Evolutionary conservation across 495 filamentous ascomycete species (phyloP).

Genomic region (Penicillium cinerascens): DNA sequence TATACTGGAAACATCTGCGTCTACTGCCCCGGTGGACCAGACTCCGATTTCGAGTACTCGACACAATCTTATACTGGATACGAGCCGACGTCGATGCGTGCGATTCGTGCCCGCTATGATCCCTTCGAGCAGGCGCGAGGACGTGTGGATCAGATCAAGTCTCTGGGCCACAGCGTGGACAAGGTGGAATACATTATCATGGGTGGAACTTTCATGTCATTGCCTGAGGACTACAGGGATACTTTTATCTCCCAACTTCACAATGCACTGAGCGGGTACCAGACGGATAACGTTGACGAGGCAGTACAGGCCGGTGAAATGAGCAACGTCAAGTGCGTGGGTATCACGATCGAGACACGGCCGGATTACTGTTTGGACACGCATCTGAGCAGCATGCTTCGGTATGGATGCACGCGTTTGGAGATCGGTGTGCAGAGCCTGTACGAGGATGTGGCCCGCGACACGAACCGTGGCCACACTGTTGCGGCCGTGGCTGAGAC

Average conservation of each 20-base stretch:
- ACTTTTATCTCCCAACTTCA: constrained; percentile 93
- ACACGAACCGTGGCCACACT: constrained; percentile 96
- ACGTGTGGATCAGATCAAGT: constrained; percentile 92
- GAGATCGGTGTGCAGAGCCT: constrained; percentile 95
- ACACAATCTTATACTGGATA: constrained; percentile 98
- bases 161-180: constrained; percentile 92
- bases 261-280: constrained; percentile 92
- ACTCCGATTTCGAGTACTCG: constrained; percentile 98
- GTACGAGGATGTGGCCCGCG: constrained; percentile 96
- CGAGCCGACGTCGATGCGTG: constrained; percentile 96
- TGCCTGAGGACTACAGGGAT: constrained; percentile 82
- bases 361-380: constrained; percentile 94
- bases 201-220: constrained; percentile 98
- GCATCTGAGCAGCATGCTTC: constrained; percentile 89
- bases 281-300: constrained; percentile 88
- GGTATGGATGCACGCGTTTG: constrained; percentile 92
- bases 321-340: constrained; percentile 94
- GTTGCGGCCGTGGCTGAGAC: constrained; percentile 93
- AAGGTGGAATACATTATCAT: constrained; percentile 99
- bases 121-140: constrained; percentile 97
- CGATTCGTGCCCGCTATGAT: constrained; percentile 94
- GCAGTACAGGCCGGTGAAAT: constrained; percentile 87
- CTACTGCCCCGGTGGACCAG: constrained; percentile 95
- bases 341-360: constrained; percentile 96
- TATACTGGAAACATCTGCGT: constrained; percentile 99